Evolutionary conservation across 2,329 filamentous ascomycete genomes (phyloP).

Genomic region (Alternaria angustiovoidea): DNA sequence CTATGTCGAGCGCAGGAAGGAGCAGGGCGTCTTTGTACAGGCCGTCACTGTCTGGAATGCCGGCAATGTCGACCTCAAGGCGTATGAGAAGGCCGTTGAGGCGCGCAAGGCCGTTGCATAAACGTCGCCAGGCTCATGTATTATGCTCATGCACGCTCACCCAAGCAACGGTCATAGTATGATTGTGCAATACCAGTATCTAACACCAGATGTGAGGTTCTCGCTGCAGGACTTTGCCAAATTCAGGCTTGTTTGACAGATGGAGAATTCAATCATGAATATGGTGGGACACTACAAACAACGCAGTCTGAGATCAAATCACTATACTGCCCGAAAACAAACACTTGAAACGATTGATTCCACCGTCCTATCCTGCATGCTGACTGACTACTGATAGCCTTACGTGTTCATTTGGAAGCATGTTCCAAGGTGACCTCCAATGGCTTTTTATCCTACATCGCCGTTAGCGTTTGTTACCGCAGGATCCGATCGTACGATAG

Average conservation of each 20-base stretch:
- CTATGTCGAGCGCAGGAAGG: conserved; percentile 63
- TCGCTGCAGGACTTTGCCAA: background rate
- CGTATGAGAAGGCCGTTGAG: conserved; percentile 69
- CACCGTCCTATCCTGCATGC: background rate
- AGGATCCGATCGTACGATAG: background rate
- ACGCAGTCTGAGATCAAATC: background rate
- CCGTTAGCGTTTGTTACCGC: background rate
- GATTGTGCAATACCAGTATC: background rate
- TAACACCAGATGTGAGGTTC: no score
- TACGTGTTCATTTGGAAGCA: background rate
- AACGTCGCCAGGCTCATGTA: background rate
- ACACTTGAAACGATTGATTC: background rate
- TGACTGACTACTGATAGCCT: background rate
- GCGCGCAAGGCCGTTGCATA: conserved; percentile 13
- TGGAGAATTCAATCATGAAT: background rate
- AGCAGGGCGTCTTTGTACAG: conserved; percentile 64
- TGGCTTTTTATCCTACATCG: conserved; percentile 6
- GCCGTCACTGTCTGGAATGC: conserved; percentile 81
- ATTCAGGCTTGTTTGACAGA: background rate
- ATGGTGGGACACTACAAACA: background rate
- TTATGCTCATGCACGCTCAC: background rate
- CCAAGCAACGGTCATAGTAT: background rate
- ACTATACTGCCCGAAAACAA: background rate
- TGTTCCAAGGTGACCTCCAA: conserved; percentile 1
- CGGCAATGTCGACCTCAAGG: conserved; percentile 73